A percentile compares a stretch with the other conserved stretches of the same genome.
These are phyloP conservation scores for Nitzschia sp. DNA, from an alignment of 108 stramenopile genomes.

Conservation along the genomic window DNA sequence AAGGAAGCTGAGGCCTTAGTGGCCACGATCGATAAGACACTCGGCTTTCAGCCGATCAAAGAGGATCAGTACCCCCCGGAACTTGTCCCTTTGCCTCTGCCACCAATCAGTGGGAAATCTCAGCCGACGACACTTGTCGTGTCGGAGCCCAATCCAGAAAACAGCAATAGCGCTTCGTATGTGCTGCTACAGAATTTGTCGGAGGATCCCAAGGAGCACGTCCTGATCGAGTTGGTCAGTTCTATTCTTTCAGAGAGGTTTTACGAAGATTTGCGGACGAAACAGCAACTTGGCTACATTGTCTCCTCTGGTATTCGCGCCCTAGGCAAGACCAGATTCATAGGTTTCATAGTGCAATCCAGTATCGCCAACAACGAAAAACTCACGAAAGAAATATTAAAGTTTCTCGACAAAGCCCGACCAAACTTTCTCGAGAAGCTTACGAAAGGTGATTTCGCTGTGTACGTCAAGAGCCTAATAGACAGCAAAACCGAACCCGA, in stretches of 20 bases:
- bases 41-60: slow-evolving; percentile 72
- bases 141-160: slow-evolving; percentile 77
- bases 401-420: slow-evolving; percentile 54
- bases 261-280: slow-evolving; percentile 88
- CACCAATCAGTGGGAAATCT: slow-evolving; percentile 13
- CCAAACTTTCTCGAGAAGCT: slow-evolving; percentile 54
- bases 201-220: slow-evolving; percentile 64
- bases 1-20: slow-evolving; percentile 74
- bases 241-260: slow-evolving; percentile 84
- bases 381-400: slow-evolving; percentile 47
- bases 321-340: slow-evolving; percentile 58
- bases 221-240: slow-evolving; percentile 68
- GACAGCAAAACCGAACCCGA: slow-evolving; percentile 84
- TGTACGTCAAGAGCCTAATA: slow-evolving; percentile 70
- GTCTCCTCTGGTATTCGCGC: slow-evolving; percentile 79
- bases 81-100: slow-evolving; percentile 64
- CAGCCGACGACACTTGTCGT: slow-evolving; percentile 49
- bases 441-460: slow-evolving; percentile 52
- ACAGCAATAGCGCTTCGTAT: slow-evolving; percentile 71
- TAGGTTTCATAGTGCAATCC: slow-evolving; percentile 74
- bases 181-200: slow-evolving; percentile 70
- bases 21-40: slow-evolving; percentile 54
- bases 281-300: slow-evolving; percentile 94
- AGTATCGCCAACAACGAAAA: slow-evolving; percentile 39
- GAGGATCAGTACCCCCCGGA: slow-evolving; percentile 57